Base-by-base conservation (phyloP, 2,329 filamentous ascomycete genomes). In the Tolypocladium guangdongense region DNA sequence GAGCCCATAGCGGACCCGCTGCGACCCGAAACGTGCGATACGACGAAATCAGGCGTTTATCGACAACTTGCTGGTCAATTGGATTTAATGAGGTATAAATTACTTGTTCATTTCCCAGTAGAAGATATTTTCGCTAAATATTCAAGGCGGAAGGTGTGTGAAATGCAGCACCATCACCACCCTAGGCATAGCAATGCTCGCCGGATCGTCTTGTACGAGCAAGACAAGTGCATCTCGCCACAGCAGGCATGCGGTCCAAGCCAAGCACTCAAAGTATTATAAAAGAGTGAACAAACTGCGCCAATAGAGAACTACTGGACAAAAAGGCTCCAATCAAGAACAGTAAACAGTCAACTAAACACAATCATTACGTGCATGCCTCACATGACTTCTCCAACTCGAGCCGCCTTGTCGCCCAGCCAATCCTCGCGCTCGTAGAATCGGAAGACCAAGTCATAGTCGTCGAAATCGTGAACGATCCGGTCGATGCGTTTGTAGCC, bases 401-500 rank as follows among this genome's bases (percentile, higher is more conserved):
- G 70, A 10, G 79, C 76, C 27, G 67, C 69, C 57, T 76, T 77
- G 12, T 74, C 72, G 12, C 78, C 78, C 49, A 71, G 67, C 80
- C 81, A 97, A 63, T 87, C 92, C 60, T 95, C 83, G 55, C 89
- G 83, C 75, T 97, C 91, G 66, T 95, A 99, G 77, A 95, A 96
- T 55, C 92, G 83, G 74, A 99, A 99, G 47, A 99, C 87, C 38
- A 99, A 78, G 68, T 97, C 91, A 66, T 99, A 99, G 52, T 95
- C 93, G 66, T 99, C 92, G 62, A 99, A 85, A 64, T 97, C 91
- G 69, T 99, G 93, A 50, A 99, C 90, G 60, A 99, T 96, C 52
- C 91, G 86, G 69, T 99, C 93, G 52, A 96, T 81, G 22, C 93
- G 83, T 56, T 87, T 82, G 68, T 99, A 99, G 2, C 93, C 93